A percentile compares a stretch with the other conserved stretches of the same genome.
Conservation (phyloP, 148 eudicot genomes). For the Rhododendron mucronatum region DNA sequence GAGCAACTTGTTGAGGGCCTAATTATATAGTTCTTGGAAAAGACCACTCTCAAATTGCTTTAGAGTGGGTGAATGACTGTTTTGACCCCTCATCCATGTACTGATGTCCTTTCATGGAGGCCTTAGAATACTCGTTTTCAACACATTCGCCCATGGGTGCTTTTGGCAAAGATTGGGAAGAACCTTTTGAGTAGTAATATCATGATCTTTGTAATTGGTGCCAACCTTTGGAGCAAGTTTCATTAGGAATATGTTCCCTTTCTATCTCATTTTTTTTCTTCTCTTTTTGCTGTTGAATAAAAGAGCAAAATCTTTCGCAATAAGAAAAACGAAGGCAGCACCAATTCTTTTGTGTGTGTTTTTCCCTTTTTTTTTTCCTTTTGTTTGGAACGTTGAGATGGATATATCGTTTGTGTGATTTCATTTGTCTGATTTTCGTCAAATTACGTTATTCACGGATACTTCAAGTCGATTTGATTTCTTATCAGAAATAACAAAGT, state of each 20-base stretch:
- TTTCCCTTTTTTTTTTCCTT: not conserved
- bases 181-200: not conserved
- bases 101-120: not conserved
- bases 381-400: not conserved
- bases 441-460: not conserved
- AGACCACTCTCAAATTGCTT: not conserved
- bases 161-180: not conserved
- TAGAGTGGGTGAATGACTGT: not conserved
- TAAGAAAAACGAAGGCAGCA: not conserved
- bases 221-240: not conserved
- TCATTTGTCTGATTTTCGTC: not conserved
- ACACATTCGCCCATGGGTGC: not conserved
- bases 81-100: not conserved
- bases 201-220: not conserved
- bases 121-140: not conserved
- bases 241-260: slow-evolving; percentile 2
- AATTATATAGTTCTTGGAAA: not conserved
- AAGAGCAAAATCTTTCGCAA: no score
- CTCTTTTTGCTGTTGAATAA: not conserved
- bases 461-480: not conserved
- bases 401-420: not conserved
- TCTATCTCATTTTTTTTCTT: not conserved
- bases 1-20: not conserved
- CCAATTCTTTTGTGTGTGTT: no score
- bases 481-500: not conserved